phyloP scores from a whole-genome alignment of 495 filamentous ascomycete species.

The Lophium mytilinum region DNA sequence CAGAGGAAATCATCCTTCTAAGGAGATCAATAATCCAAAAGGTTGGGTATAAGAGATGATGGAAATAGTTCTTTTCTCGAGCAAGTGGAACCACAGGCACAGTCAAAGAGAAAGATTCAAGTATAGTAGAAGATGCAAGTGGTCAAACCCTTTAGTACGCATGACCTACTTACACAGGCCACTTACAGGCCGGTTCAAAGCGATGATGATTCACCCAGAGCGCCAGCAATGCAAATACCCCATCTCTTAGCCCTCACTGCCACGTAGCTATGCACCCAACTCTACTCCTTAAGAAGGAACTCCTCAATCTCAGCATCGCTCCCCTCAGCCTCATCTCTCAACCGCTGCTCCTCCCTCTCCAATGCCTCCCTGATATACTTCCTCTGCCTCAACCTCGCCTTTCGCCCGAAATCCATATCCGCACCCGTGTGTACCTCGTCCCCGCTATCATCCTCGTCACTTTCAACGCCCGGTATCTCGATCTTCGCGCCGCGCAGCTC shows the following conservation, averaged over 20 bases:
- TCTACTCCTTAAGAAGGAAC: constrained; percentile 42
- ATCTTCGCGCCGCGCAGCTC: constrained; percentile 34
- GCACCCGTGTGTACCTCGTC: constrained; percentile 51
- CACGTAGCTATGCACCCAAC: neutral
- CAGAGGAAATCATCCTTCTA: too few species aligned
- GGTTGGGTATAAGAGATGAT: too few species aligned
- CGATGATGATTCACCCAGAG: too few species aligned
- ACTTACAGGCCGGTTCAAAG: too few species aligned
- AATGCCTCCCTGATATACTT: constrained; percentile 35
- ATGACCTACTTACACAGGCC: too few species aligned
- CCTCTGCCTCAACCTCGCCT: constrained; percentile 29
- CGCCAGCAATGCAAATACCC: too few species aligned
- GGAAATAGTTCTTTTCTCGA: too few species aligned
- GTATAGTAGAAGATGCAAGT: too few species aligned
- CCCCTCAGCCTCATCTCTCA: constrained; percentile 29
- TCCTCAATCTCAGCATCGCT: constrained; percentile 55
- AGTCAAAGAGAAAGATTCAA: too few species aligned
- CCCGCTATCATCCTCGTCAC: constrained; percentile 44
- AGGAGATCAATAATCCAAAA: too few species aligned
- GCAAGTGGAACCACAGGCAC: too few species aligned
- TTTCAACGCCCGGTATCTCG: constrained; percentile 26
- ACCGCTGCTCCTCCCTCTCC: constrained; percentile 28
- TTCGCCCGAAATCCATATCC: constrained; percentile 44
- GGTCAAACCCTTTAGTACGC: too few species aligned
- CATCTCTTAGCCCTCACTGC: neutral